Conservation (phyloP, 345 rosid species). For the Eucalyptus dawsonii region DNA sequence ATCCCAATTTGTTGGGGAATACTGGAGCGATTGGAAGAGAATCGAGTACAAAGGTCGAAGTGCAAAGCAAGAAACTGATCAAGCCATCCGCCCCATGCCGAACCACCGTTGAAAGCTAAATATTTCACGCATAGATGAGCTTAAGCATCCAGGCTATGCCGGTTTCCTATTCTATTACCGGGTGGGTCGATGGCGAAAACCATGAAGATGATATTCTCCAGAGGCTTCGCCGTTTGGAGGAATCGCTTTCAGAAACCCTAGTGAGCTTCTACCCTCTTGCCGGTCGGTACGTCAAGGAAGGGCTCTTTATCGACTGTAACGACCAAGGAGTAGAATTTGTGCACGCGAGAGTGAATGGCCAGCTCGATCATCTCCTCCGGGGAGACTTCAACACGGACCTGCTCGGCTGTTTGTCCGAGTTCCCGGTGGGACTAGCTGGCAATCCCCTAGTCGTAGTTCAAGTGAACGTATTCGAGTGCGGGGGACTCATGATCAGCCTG, state of each 20-base stretch:
- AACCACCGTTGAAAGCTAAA: background rate
- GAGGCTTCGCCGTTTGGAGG: background rate
- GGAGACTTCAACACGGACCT: background rate
- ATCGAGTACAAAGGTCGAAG: background rate
- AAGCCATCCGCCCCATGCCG: background rate
- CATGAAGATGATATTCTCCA: background rate
- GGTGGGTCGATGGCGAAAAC: background rate
- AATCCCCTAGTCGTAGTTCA: background rate
- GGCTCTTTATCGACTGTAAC: background rate
- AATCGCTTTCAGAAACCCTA: background rate
- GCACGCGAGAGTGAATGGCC: background rate
- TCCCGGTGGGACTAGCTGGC: background rate
- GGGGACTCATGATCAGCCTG: background rate
- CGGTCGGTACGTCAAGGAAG: background rate
- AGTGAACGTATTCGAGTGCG: background rate
- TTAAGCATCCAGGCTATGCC: background rate
- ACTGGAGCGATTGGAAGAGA: background rate
- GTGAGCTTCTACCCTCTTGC: background rate
- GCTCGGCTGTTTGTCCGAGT: background rate
- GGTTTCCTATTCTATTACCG: background rate
- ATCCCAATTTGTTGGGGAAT: background rate
- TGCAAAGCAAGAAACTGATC: background rate
- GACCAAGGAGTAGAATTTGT: background rate
- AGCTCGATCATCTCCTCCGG: background rate
- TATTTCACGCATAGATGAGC: background rate